Conservation (phyloP, 2,329 filamentous ascomycete species). For the Fusarium lateritium region DNA sequence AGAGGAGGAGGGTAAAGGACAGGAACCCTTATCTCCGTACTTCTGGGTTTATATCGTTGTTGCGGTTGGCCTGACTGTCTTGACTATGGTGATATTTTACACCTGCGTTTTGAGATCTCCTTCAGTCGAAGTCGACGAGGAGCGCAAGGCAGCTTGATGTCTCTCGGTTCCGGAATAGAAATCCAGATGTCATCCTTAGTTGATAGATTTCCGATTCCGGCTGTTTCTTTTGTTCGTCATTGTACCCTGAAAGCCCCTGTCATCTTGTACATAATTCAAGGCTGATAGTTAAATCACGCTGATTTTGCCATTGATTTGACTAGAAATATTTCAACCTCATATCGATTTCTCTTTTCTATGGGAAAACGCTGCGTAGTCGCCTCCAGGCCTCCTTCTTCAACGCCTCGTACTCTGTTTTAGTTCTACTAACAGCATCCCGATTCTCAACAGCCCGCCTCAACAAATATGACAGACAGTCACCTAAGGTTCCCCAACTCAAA, state of each 20-base stretch:
- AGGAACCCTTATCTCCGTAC: fast-evolving
- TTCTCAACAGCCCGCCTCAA: constrained; percentile 56
- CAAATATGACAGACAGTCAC: constrained; percentile 56
- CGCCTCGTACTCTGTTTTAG: constrained; percentile 46
- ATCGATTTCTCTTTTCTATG: no score
- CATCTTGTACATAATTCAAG: no score
- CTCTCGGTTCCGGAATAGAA: no score
- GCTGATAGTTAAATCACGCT: no score
- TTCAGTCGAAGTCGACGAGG: neutral
- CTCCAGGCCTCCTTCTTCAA: constrained; percentile 48
- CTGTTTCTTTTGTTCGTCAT: no score
- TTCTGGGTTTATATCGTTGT: constrained; percentile 22
- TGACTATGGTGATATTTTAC: constrained; percentile 4
- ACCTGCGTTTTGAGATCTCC: neutral
- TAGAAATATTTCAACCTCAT: no score
- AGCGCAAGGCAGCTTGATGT: neutral
- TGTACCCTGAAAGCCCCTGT: no score
- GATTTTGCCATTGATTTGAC: no score
- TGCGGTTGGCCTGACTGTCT: neutral
- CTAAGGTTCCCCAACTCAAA: constrained; percentile 56
- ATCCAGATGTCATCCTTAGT: no score
- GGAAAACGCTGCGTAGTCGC: constrained; percentile 43
- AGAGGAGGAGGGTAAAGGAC: fast-evolving
- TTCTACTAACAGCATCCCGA: constrained; percentile 53
- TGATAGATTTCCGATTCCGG: no score